phyloP scores from a whole-genome alignment of 2,329 filamentous ascomycete species.

The Arthrobotrys conoides region DNA sequence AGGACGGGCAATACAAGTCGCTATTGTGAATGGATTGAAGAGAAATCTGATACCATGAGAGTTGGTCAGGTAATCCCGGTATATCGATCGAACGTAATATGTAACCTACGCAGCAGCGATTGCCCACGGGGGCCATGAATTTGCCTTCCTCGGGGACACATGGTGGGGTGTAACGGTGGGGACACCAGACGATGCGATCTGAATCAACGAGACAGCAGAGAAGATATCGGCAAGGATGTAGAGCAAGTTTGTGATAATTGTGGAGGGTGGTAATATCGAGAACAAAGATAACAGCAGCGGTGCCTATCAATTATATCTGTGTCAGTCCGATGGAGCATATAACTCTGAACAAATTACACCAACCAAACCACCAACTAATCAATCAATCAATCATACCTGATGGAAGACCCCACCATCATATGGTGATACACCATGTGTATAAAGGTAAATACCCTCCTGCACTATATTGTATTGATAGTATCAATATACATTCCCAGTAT shows the following conservation, averaged over 20 bases:
- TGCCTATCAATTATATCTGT: constrained; percentile 74
- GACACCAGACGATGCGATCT: constrained; percentile 85
- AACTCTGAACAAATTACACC: neutral
- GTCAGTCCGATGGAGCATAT: constrained; percentile 17
- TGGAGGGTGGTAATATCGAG: constrained; percentile 83
- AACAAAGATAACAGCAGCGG: constrained; percentile 93
- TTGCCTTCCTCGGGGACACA: constrained; percentile 81
- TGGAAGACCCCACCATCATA: constrained; percentile 92
- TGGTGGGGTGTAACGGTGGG: constrained; percentile 81
- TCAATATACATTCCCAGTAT: constrained; percentile 43
- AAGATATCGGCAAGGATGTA: constrained; percentile 86
- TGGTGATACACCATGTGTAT: constrained; percentile 94
- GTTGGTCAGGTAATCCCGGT: neutral
- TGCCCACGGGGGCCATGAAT: constrained; percentile 80
- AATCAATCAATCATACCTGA: constrained; percentile 69
- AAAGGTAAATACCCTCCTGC: constrained; percentile 95
- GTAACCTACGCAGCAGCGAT: constrained; percentile 81
- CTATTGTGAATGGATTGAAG: constrained; percentile 93
- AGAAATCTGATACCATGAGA: constrained; percentile 75
- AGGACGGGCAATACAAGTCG: constrained; percentile 89
- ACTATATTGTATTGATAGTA: constrained; percentile 71
- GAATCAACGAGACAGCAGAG: constrained; percentile 82
- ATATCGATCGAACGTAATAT: neutral
- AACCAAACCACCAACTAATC: neutral
- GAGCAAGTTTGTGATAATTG: constrained; percentile 82